Evolutionary conservation across 805 yeast genomes (phyloP).

Genomic region (Cyberlindnera americana): DNA sequence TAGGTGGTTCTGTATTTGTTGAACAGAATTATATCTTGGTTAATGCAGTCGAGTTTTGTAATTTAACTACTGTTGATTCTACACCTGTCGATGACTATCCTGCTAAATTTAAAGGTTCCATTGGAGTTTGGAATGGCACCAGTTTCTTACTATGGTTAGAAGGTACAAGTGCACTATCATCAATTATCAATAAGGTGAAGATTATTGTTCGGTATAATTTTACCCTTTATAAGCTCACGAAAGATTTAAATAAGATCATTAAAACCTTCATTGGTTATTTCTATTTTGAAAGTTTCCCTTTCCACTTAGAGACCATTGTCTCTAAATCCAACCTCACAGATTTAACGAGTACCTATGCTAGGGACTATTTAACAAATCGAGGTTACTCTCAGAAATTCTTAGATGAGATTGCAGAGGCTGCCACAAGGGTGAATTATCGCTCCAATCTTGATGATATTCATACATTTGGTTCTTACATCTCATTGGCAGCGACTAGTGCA

Average conservation of each 20-base stretch:
- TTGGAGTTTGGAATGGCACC: constrained; percentile 39
- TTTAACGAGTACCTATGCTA: constrained; percentile 26
- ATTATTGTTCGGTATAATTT: constrained; percentile 32
- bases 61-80: constrained; percentile 25
- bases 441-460: constrained; percentile 40
- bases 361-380: constrained; percentile 22
- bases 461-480: constrained; percentile 38
- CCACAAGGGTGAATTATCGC: constrained; percentile 43
- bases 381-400: constrained; percentile 28
- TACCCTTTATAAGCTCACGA: constrained; percentile 25
- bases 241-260: constrained; percentile 22
- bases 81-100: constrained; percentile 6
- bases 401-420: constrained; percentile 35
- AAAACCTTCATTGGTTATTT: constrained; percentile 30
- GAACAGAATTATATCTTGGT: constrained; percentile 35
- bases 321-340: constrained; percentile 24
- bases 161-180: background rate
- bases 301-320: constrained; percentile 14
- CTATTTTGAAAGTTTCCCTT: constrained; percentile 36
- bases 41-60: constrained; percentile 36
- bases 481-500: constrained; percentile 36
- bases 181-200: constrained; percentile 12
- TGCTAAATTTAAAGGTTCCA: constrained; percentile 15
- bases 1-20: constrained; percentile 46
- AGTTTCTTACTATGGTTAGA: constrained; percentile 20